Conservation (phyloP, 345 rosid species). For the Carallia pectinifolia region DNA sequence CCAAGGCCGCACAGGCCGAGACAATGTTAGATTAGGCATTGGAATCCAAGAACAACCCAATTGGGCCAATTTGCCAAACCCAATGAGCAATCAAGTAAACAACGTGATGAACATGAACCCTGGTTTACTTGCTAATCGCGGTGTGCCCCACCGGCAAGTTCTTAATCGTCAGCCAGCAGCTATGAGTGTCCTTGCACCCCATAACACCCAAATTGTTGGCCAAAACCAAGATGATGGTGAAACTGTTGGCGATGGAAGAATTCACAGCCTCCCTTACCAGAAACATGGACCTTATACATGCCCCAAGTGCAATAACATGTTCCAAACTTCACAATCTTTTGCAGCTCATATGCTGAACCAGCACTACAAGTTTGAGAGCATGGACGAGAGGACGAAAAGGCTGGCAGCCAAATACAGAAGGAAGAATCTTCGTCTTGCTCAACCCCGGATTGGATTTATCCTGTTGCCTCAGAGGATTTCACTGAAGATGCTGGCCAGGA, state of each 20-base stretch:
- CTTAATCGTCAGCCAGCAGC: not conserved
- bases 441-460: slow-evolving; percentile 3
- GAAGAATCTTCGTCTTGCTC: slow-evolving; percentile 7
- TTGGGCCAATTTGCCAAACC: not conserved
- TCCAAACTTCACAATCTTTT: slow-evolving; percentile 14
- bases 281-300: slow-evolving; percentile 30
- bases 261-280: slow-evolving; percentile 22
- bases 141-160: too few relatives aligned
- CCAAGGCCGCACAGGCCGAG: not conserved
- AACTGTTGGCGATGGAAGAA: slow-evolving; percentile 20
- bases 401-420: slow-evolving; percentile 15
- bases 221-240: not conserved
- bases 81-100: too few relatives aligned
- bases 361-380: slow-evolving; percentile 21
- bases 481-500: too few relatives aligned
- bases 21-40: too few relatives aligned
- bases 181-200: not conserved
- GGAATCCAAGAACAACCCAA: not conserved
- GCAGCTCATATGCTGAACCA: slow-evolving; percentile 21
- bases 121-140: too few relatives aligned
- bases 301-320: slow-evolving; percentile 21
- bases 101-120: too few relatives aligned
- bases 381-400: slow-evolving; percentile 23
- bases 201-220: not conserved
- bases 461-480: not conserved